A percentile compares a stretch with the other conserved stretches of the same genome.
Conservation (phyloP, 495 filamentous ascomycete genomes). For the Podospora pseudocomata region DNA sequence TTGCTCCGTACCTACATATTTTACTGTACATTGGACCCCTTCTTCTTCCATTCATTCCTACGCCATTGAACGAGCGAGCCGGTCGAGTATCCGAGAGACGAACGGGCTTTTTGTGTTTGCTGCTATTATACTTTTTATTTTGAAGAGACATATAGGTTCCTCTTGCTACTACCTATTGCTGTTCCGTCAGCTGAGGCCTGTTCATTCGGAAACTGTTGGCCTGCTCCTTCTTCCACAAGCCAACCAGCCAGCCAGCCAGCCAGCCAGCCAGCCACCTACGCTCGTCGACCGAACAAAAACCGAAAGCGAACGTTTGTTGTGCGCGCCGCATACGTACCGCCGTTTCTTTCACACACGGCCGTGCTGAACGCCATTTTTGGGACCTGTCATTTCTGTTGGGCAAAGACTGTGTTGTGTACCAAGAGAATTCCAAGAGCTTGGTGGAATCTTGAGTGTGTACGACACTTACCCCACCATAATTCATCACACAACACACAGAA, state of each 20-base stretch:
- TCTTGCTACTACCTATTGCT: too few relatives aligned
- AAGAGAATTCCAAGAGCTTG: background rate
- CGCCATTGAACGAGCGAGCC: background rate
- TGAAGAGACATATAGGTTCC: background rate
- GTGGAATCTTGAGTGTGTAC: background rate
- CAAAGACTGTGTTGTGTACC: background rate
- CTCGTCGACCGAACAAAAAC: background rate
- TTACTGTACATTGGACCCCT: background rate
- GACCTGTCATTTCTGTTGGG: background rate
- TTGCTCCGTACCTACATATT: background rate
- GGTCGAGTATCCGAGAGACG: background rate
- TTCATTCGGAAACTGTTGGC: background rate
- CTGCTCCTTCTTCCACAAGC: background rate
- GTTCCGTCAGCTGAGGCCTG: background rate
- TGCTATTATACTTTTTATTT: background rate
- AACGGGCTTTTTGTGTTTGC: background rate
- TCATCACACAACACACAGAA: background rate
- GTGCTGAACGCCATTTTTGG: constrained; percentile 5
- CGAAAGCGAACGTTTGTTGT: background rate
- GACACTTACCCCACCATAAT: background rate
- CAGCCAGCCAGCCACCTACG: too few relatives aligned
- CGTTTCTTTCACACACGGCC: background rate
- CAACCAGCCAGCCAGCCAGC: too few relatives aligned
- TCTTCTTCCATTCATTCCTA: background rate
- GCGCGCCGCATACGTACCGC: background rate